A percentile compares a stretch with the other conserved stretches of the same genome.
phyloP scores from a whole-genome alignment of 805 yeast genomes.

The Candida peoriensis region DNA sequence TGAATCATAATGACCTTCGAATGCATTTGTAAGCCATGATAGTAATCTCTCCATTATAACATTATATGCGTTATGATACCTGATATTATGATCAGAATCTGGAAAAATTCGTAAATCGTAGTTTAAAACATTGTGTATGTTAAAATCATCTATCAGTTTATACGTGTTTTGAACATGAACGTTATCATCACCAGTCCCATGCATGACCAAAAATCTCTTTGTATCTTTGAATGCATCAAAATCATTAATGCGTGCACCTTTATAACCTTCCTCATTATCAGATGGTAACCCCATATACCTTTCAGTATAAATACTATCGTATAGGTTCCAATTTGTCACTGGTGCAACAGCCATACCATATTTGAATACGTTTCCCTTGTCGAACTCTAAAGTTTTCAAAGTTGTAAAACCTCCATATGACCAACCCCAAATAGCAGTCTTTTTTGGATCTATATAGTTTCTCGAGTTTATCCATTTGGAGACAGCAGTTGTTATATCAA shows the following conservation, averaged over 20 bases:
- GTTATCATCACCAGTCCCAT: conserved; percentile 83
- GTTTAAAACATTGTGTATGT: conserved; percentile 49
- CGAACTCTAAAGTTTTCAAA: conserved; percentile 67
- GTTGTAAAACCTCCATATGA: conserved; percentile 81
- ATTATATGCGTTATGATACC: conserved; percentile 70
- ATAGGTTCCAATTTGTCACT: conserved; percentile 71
- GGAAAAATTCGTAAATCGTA: conserved; percentile 89
- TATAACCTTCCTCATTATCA: conserved; percentile 45
- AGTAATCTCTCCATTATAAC: conserved; percentile 65
- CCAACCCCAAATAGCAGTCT: conserved; percentile 83
- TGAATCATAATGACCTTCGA: conserved; percentile 32
- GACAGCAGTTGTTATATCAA: conserved; percentile 54
- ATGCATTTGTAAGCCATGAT: conserved; percentile 57
- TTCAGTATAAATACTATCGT: conserved; percentile 78
- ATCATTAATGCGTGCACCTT: conserved; percentile 38
- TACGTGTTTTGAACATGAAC: conserved; percentile 73
- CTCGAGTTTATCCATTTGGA: conserved; percentile 41
- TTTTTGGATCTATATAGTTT: conserved; percentile 42
- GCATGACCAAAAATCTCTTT: conserved; percentile 61
- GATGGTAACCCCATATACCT: conserved; percentile 61
- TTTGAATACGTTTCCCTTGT: conserved; percentile 55
- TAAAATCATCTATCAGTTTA: conserved; percentile 55
- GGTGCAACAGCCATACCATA: conserved; percentile 85
- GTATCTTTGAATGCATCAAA: conserved; percentile 40
- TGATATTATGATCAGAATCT: conserved; percentile 85